Percentiles rank a stretch among this genome's conserved stretches.
phyloP scores from a whole-genome alignment of 2,329 filamentous ascomycete species.

The Aschersonia sp. region DNA sequence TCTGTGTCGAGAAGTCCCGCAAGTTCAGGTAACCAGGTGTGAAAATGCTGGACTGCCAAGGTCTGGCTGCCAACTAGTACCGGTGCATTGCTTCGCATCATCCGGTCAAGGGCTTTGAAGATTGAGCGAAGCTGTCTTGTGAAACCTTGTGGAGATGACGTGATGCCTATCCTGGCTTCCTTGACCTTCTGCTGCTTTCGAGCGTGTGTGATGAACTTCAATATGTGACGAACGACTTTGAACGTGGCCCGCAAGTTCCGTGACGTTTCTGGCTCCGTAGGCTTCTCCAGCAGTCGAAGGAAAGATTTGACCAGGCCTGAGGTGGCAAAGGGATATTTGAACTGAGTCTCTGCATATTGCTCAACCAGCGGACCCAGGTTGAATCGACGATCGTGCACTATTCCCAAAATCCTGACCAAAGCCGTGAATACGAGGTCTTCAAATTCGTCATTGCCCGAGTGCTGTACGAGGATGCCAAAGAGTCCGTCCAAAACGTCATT shows the following conservation, averaged over 20 bases:
- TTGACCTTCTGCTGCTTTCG: constrained; percentile 78
- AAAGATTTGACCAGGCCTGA: constrained; percentile 80
- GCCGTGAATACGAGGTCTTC: constrained; percentile 89
- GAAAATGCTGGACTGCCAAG: constrained; percentile 87
- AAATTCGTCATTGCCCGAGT: constrained; percentile 81
- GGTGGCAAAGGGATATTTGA: constrained; percentile 88
- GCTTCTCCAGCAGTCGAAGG: constrained; percentile 66
- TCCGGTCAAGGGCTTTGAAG: constrained; percentile 75
- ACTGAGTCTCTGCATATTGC: constrained; percentile 74
- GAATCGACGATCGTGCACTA: constrained; percentile 88
- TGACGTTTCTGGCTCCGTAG: constrained; percentile 69
- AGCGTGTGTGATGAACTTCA: constrained; percentile 90
- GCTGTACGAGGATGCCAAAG: constrained; percentile 81
- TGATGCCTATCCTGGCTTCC: constrained; percentile 76
- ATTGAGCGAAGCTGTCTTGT: constrained; percentile 72
- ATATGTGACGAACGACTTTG: constrained; percentile 84
- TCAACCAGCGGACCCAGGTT: constrained; percentile 85
- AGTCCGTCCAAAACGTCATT: constrained; percentile 81
- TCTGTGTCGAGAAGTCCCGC: constrained; percentile 60
- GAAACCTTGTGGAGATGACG: constrained; percentile 57
- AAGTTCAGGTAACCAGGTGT: constrained; percentile 92
- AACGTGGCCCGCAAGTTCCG: constrained; percentile 80
- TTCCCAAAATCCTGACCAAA: constrained; percentile 77
- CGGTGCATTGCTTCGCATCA: constrained; percentile 80
- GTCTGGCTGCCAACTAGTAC: constrained; percentile 90